Evolutionary conservation across 768 basidiomycete genomes (phyloP).

Genomic region (Candolleomyces aberdarensis): DNA sequence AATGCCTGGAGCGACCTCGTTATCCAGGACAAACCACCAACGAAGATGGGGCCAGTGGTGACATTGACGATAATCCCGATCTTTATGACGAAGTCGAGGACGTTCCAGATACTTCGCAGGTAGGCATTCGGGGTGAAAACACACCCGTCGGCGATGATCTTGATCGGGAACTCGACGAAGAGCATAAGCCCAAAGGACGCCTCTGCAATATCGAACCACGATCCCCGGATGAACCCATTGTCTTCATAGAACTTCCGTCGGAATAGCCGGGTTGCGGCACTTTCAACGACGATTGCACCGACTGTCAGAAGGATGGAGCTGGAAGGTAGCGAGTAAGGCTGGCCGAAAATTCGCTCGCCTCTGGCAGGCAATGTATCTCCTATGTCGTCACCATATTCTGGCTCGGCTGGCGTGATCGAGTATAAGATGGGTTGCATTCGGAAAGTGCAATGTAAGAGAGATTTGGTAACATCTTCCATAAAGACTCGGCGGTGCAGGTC

Average conservation of each 20-base stretch:
- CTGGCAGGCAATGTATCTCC: no score
- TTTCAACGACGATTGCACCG: constrained; percentile 78
- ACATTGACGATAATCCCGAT: constrained; percentile 73
- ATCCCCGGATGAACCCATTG: constrained; percentile 55
- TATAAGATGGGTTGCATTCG: no score
- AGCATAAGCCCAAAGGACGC: constrained; percentile 66
- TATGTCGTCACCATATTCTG: no score
- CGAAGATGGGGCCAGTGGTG: constrained; percentile 64
- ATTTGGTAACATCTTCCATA: no score
- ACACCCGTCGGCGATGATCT: constrained; percentile 90
- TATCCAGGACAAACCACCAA: constrained; percentile 77
- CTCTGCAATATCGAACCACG: constrained; percentile 91
- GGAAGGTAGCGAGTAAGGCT: constrained; percentile 66
- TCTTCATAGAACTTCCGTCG: constrained; percentile 64
- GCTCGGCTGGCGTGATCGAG: no score
- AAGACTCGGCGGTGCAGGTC: constrained; percentile 19
- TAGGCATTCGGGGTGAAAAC: constrained; percentile 91
- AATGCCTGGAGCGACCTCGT: constrained; percentile 86
- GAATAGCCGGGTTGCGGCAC: constrained; percentile 80
- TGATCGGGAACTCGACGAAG: constrained; percentile 82
- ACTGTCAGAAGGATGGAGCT: constrained; percentile 72
- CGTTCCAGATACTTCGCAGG: constrained; percentile 87
- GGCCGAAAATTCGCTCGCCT: constrained; percentile 88
- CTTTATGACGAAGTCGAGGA: constrained; percentile 86
- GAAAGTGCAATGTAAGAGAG: no score